A percentile compares a stretch with the other conserved stretches of the same genome.
Evolutionary conservation across 2,329 filamentous ascomycete genomes (phyloP).

Genomic region (Teratosphaeria gauchensis): DNA sequence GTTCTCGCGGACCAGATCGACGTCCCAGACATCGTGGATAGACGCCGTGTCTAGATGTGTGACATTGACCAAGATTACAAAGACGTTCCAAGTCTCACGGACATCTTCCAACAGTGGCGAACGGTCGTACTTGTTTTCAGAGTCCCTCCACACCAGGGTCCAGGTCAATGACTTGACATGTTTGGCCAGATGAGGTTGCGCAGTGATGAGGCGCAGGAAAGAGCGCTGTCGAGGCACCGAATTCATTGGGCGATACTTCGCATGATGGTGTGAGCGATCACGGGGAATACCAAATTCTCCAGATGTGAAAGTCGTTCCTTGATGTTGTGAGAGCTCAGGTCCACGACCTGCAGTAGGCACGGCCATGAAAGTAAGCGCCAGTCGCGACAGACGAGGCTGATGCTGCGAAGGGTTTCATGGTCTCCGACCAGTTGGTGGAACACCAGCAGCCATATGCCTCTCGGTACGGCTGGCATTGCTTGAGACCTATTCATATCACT

Average conservation of each 20-base stretch:
- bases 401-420: background rate
- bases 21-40: constrained; percentile 1
- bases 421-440: constrained; percentile 5
- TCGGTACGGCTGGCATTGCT: background rate
- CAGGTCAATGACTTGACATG: constrained; percentile 7
- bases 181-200: constrained; percentile 2
- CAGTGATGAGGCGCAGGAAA: constrained; percentile 5
- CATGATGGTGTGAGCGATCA: constrained; percentile 2
- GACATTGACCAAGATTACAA: constrained; percentile 4
- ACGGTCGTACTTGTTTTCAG: background rate
- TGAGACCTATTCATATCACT: too few species aligned
- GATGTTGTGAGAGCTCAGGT: constrained; percentile 8
- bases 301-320: background rate
- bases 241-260: constrained; percentile 2
- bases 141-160: constrained; percentile 7
- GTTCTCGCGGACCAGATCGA: constrained; percentile 1
- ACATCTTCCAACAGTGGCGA: constrained; percentile 3
- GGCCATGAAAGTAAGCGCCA: constrained; percentile 4
- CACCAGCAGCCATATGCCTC: constrained; percentile 2
- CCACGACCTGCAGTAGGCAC: constrained; percentile 3
- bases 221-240: constrained; percentile 5
- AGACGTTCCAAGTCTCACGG: constrained; percentile 5
- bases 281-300: background rate
- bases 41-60: constrained; percentile 6
- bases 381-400: constrained; percentile 3